These are phyloP conservation scores for Globisporangium solare DNA, from an alignment of 352 stramenopile species.

Conservation along the genomic window DNA sequence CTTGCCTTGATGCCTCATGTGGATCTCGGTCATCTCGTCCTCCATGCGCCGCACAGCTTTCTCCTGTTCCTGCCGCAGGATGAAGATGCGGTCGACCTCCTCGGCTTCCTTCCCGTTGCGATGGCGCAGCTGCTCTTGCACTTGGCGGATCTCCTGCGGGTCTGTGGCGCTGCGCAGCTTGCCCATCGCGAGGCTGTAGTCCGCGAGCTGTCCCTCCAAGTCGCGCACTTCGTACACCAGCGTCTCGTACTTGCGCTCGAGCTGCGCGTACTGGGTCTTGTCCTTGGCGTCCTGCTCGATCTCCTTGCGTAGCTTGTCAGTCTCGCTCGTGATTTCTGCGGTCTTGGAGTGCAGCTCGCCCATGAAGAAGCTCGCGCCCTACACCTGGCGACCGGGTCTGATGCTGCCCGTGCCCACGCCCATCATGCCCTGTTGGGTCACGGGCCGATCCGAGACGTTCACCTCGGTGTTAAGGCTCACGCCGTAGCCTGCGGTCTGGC, in stretches of 20 bases:
- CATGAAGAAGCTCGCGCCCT: constrained; percentile 90
- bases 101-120: constrained; percentile 83
- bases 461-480: constrained; percentile 89
- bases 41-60: constrained; percentile 62
- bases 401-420: constrained; percentile 56
- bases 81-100: constrained; percentile 87
- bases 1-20: constrained; percentile 77
- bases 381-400: constrained; percentile 71
- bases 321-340: constrained; percentile 79
- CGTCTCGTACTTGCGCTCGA: constrained; percentile 75
- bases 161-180: constrained; percentile 79
- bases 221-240: constrained; percentile 66
- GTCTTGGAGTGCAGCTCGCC: constrained; percentile 89
- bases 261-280: constrained; percentile 87
- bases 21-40: constrained; percentile 72
- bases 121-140: constrained; percentile 59
- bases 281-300: constrained; percentile 84
- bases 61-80: constrained; percentile 85
- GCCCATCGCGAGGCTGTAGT: constrained; percentile 94
- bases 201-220: constrained; percentile 88
- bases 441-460: constrained; percentile 87
- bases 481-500: constrained; percentile 61
- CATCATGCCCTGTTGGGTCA: constrained; percentile 92
- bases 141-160: constrained; percentile 58
- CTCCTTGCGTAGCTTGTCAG: constrained; percentile 76